These are phyloP conservation scores for Fusarium nygamai DNA, from an alignment of 2,329 filamentous ascomycete species.

Conservation along the genomic window DNA sequence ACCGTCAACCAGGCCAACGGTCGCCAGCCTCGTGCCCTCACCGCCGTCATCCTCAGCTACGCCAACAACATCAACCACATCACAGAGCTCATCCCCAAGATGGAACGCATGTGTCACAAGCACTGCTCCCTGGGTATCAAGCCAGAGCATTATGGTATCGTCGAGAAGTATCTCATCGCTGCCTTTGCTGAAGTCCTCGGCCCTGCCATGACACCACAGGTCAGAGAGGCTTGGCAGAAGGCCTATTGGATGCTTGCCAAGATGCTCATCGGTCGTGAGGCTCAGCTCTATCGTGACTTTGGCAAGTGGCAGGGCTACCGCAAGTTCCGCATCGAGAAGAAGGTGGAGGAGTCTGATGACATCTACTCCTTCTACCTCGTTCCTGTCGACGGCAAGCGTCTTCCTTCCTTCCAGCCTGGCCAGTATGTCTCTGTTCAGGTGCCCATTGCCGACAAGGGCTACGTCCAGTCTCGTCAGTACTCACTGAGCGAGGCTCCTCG, in stretches of 20 bases:
- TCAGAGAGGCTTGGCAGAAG: constrained; percentile 73
- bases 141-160: constrained; percentile 75
- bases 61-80: constrained; percentile 75
- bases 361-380: constrained; percentile 77
- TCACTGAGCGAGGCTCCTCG: constrained; percentile 74
- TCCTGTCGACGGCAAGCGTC: constrained; percentile 67
- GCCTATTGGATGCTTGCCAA: constrained; percentile 80
- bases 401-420: constrained; percentile 73
- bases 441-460: constrained; percentile 64
- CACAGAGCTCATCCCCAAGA: constrained; percentile 62
- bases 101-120: constrained; percentile 73
- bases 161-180: constrained; percentile 74
- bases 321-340: constrained; percentile 71
- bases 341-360: constrained; percentile 72
- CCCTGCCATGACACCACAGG: constrained; percentile 68
- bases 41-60: constrained; percentile 70
- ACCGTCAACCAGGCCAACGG: constrained; percentile 50
- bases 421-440: constrained; percentile 76
- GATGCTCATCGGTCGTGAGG: constrained; percentile 75
- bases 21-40: constrained; percentile 49
- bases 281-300: constrained; percentile 68
- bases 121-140: constrained; percentile 76
- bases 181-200: constrained; percentile 76
- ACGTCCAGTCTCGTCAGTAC: constrained; percentile 76
- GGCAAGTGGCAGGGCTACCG: constrained; percentile 74